phyloP scores from a whole-genome alignment of 768 basidiomycete genomes.

The Suillus subalutaceus region DNA sequence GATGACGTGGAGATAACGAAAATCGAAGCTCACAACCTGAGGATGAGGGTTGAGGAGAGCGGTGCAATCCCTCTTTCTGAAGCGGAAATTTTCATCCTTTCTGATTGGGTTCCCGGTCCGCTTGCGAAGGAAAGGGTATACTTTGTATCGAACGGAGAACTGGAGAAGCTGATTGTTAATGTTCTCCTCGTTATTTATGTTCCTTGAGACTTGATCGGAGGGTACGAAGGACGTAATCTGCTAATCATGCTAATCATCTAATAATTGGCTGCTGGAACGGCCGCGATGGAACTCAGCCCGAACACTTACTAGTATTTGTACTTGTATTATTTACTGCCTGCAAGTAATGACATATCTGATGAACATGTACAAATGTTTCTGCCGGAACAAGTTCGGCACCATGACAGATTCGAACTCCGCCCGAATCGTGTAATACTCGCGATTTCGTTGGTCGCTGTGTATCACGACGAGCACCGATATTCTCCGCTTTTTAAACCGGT shows the following conservation, averaged over 20 bases:
- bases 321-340: slow-evolving; percentile 7
- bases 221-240: background rate
- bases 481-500: slow-evolving; percentile 21
- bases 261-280: slow-evolving; percentile 7
- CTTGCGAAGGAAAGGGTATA: slow-evolving; percentile 70
- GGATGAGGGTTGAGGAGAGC: slow-evolving; percentile 62
- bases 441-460: slow-evolving; percentile 38
- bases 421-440: slow-evolving; percentile 16
- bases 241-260: slow-evolving; percentile 8
- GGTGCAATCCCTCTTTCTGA: slow-evolving; percentile 68
- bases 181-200: slow-evolving; percentile 73
- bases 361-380: background rate
- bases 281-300: background rate
- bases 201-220: slow-evolving; percentile 41
- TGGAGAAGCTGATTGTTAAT: slow-evolving; percentile 78
- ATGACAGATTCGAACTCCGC: slow-evolving; percentile 25
- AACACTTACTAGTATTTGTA: slow-evolving; percentile 1
- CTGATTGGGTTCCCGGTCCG: slow-evolving; percentile 49
- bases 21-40: slow-evolving; percentile 41
- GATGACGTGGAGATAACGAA: slow-evolving; percentile 36
- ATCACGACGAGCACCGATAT: slow-evolving; percentile 44
- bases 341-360: slow-evolving; percentile 4
- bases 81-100: slow-evolving; percentile 62
- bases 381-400: background rate
- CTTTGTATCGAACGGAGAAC: slow-evolving; percentile 64